Evolutionary conservation across 257 asterid genomes (phyloP), one percentile per base, ranked within the genome.

Genomic region (Capsicum pubescens): DNA sequence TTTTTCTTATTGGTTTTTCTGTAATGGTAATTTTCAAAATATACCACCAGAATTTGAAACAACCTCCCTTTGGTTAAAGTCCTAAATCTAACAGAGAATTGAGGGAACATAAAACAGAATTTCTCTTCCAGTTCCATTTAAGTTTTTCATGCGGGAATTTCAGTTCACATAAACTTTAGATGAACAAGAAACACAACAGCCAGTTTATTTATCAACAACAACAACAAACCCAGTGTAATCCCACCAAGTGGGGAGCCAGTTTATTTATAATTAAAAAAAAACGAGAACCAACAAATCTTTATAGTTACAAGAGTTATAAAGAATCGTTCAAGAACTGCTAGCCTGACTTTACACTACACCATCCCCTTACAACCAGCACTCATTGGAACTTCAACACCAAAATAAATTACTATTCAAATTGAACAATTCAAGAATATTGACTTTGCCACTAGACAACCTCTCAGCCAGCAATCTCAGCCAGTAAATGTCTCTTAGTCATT

Each of bases 401-500:
- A 67, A 35, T 67, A 67, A 35, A 35, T 67, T 21, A 67, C 12
- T 35, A 36, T 14, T 67, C 21, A 67, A 67, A 35, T 67, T 12
- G 12, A 67, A 35, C 50, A 14, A 14, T 50, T 35, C n/a, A 67
- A 36, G 76, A 16, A 67, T 14, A 35, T 3, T 67, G 76, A 50
- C 17, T 14, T 19, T 61, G 14, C 68, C 36, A 19, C 36, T 14
- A 13, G 76, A 42, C 76, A 67, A 67, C 12, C 52, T 67, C 72
- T 6, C n/a, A 66, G 32, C 32, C 66, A 68, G 44, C 12, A 67
- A 3, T 11, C 58, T 13, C 10, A 46, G 32, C 39, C 5, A 1
- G 80, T 72, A 48, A 72, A 50, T 19, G 60, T 42, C 39, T 48
- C 44, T 74, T 48, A 74, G 80, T 74, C 55, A 16, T 9, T 69